Evolutionary conservation across 1,139 yeast species (phyloP).

Genomic region (Candida mesenterica): DNA sequence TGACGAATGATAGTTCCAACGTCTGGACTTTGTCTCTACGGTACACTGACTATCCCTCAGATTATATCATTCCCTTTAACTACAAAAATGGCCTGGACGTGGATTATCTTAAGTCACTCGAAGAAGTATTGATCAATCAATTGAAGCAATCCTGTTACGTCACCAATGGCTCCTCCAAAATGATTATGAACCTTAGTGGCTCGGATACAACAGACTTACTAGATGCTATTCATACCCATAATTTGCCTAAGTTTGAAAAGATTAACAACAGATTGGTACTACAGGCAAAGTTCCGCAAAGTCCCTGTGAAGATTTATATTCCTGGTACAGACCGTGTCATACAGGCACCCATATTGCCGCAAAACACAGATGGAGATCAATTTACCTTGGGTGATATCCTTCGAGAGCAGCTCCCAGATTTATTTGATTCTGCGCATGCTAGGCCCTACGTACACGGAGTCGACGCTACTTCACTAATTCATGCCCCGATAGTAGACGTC

Average conservation of each 20-base stretch:
- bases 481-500: constrained; percentile 48
- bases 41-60: constrained; percentile 48
- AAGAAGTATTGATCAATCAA: constrained; percentile 66
- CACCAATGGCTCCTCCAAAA: constrained; percentile 68
- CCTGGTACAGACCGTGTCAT: constrained; percentile 46
- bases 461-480: constrained; percentile 36
- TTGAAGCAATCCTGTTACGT: constrained; percentile 78
- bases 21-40: constrained; percentile 53
- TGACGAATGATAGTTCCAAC: constrained; percentile 6
- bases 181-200: constrained; percentile 71
- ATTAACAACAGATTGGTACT: constrained; percentile 29
- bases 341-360: constrained; percentile 42
- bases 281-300: constrained; percentile 27
- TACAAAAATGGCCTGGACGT: constrained; percentile 13
- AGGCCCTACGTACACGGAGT: constrained; percentile 66
- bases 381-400: constrained; percentile 3
- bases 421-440: constrained; percentile 12
- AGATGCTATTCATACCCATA: constrained; percentile 45
- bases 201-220: constrained; percentile 57
- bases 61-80: constrained; percentile 50
- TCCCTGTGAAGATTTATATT: constrained; percentile 63
- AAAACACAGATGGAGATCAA: background rate
- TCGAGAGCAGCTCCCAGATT: constrained; percentile 15
- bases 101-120: constrained; percentile 32
- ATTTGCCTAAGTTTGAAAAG: constrained; percentile 26